phyloP scores from a whole-genome alignment of 2,329 filamentous ascomycete species.

The Exophiala oligosperma region DNA sequence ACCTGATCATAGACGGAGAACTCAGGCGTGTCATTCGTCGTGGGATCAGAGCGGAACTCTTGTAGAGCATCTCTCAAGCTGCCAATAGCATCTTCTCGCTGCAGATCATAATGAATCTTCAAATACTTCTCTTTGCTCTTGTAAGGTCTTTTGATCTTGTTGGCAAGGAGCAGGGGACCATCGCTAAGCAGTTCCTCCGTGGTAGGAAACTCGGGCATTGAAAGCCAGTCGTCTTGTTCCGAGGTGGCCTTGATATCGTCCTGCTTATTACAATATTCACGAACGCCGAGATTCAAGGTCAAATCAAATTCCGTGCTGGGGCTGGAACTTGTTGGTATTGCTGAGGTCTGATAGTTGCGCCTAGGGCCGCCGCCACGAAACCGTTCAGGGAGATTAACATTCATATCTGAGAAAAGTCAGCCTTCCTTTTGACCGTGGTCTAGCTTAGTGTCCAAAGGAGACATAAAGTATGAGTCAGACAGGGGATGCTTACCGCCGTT shows the following conservation, averaged over 20 bases:
- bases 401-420: constrained; percentile 21
- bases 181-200: constrained; percentile 38
- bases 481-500: constrained; percentile 9
- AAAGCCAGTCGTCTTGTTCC: constrained; percentile 35
- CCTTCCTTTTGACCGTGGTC: neutral
- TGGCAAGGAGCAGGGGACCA: constrained; percentile 47
- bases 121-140: constrained; percentile 65
- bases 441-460: neutral
- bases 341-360: constrained; percentile 1
- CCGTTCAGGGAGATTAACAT: constrained; percentile 25
- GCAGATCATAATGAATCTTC: constrained; percentile 69
- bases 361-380: constrained; percentile 13
- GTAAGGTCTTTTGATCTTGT: constrained; percentile 60
- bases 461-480: neutral
- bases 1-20: constrained; percentile 72
- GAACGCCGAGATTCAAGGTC: constrained; percentile 25
- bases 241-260: constrained; percentile 36
- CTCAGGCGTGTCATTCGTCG: constrained; percentile 57
- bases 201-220: constrained; percentile 42
- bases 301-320: constrained; percentile 11
- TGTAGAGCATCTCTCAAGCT: constrained; percentile 67
- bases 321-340: neutral
- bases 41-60: constrained; percentile 53
- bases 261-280: constrained; percentile 28
- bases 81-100: constrained; percentile 72